These are phyloP conservation scores for Scutellospora calospora DNA, from an alignment of 371 early-diverging fungal species.

Conservation along the genomic window DNA sequence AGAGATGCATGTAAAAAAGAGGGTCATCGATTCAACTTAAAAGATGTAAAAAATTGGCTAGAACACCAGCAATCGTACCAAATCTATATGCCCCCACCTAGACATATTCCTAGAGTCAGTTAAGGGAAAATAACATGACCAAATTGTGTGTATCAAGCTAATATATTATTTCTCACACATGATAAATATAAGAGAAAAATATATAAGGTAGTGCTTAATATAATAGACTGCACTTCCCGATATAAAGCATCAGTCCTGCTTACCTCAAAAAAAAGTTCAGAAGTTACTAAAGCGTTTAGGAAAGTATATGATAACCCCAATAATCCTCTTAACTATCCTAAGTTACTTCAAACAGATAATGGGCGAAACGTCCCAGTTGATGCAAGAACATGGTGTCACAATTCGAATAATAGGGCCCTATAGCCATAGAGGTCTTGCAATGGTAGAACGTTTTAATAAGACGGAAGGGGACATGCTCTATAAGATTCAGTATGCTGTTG, in stretches of 20 bases:
- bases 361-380: constrained; percentile 15
- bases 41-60: constrained; percentile 13
- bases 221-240: no score
- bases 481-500: constrained; percentile 39
- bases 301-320: constrained; percentile 34
- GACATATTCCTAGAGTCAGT: constrained; percentile 20
- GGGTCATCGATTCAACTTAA: neutral
- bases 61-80: neutral
- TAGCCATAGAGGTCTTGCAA: constrained; percentile 36
- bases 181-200: constrained; percentile 20
- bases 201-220: constrained; percentile 9
- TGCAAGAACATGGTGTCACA: neutral
- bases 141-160: constrained; percentile 32
- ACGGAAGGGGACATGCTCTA: constrained; percentile 35
- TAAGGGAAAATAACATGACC: no score
- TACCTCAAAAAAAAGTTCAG: no score
- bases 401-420: constrained; percentile 37
- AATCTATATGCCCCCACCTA: constrained; percentile 13
- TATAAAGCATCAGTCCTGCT: no score
- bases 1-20: no score
- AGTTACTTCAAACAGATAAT: constrained; percentile 26
- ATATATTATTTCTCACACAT: constrained; percentile 38
- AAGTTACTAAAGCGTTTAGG: no score
- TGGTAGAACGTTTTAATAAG: constrained; percentile 42
- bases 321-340: constrained; percentile 35